phyloP scores from a whole-genome alignment of 768 basidiomycete species.

The Boletus edulis region DNA sequence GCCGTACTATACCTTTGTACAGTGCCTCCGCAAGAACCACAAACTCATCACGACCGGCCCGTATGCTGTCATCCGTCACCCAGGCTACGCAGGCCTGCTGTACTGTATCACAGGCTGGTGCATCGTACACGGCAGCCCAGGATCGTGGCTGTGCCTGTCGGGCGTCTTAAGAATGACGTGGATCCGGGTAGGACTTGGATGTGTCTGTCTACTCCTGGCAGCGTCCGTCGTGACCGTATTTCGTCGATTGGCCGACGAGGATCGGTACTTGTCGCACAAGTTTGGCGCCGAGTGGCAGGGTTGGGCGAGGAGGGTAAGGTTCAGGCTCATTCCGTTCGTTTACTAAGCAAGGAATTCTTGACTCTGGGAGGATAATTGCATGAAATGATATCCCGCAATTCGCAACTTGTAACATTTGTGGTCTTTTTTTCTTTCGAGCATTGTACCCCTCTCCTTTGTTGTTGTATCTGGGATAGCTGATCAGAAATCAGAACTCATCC shows the following conservation, averaged over 20 bases:
- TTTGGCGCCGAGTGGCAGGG: constrained; percentile 22
- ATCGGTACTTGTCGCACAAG: constrained; percentile 11
- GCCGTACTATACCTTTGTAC: constrained; percentile 15
- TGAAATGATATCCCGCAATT: background rate
- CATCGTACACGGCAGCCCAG: background rate
- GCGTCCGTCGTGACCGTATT: background rate
- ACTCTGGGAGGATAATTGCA: too few relatives aligned
- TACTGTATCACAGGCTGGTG: background rate
- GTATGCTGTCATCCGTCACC: constrained; percentile 29
- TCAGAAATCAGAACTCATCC: too few relatives aligned
- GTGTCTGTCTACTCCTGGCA: background rate
- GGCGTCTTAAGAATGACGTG: background rate
- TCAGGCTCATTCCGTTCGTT: constrained; percentile 4
- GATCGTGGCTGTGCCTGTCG: constrained; percentile 3
- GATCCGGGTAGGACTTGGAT: background rate
- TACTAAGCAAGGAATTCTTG: background rate
- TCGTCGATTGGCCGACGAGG: constrained; percentile 22
- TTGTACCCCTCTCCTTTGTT: too few relatives aligned
- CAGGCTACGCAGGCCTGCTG: constrained; percentile 18
- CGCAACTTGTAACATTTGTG: background rate
- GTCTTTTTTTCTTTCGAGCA: too few relatives aligned
- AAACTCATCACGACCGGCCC: constrained; percentile 26
- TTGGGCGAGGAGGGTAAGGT: constrained; percentile 15
- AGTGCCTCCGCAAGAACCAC: constrained; percentile 18
- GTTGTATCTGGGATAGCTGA: too few relatives aligned